These are phyloP conservation scores for Narthecium ossifragum DNA, from an alignment of 106 monocot genomes.

Conservation along the genomic window DNA sequence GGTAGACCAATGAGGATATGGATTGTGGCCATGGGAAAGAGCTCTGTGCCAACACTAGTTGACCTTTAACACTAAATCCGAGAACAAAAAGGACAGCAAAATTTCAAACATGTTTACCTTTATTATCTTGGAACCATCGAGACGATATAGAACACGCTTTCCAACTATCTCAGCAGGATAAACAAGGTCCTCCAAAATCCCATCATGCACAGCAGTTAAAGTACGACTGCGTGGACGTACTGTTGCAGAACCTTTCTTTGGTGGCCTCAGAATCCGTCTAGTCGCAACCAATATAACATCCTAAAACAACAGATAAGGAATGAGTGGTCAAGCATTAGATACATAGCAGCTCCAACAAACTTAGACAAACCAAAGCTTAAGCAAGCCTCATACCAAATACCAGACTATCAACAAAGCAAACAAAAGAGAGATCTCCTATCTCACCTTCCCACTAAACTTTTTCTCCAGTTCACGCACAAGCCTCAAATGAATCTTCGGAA, in stretches of 20 bases:
- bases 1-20: too few relatives aligned
- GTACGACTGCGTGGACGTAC: slow-evolving; percentile 74
- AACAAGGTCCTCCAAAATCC: slow-evolving; percentile 78
- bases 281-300: slow-evolving; percentile 72
- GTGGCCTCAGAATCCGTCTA: slow-evolving; percentile 77
- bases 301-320: slow-evolving; percentile 17
- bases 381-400: too few relatives aligned
- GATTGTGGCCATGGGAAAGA: too few relatives aligned
- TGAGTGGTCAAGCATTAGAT: background rate
- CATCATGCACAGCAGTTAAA: slow-evolving; percentile 80
- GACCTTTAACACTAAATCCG: too few relatives aligned
- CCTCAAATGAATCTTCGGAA: slow-evolving; percentile 81
- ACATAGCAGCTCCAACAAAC: background rate
- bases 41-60: too few relatives aligned
- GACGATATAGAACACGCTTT: slow-evolving; percentile 58
- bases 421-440: background rate
- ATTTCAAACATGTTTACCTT: slow-evolving; percentile 37
- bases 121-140: slow-evolving; percentile 84
- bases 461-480: slow-evolving; percentile 91
- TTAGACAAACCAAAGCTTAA: background rate
- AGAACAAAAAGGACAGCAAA: background rate
- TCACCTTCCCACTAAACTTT: slow-evolving; percentile 94
- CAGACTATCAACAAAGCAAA: background rate
- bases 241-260: slow-evolving; percentile 86
- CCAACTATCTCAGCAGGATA: slow-evolving; percentile 93